Evolutionary conservation across 2,329 filamentous ascomycete genomes (phyloP), one percentile per base, ranked within the genome.

Genomic region (Exserohilum rostratum): DNA sequence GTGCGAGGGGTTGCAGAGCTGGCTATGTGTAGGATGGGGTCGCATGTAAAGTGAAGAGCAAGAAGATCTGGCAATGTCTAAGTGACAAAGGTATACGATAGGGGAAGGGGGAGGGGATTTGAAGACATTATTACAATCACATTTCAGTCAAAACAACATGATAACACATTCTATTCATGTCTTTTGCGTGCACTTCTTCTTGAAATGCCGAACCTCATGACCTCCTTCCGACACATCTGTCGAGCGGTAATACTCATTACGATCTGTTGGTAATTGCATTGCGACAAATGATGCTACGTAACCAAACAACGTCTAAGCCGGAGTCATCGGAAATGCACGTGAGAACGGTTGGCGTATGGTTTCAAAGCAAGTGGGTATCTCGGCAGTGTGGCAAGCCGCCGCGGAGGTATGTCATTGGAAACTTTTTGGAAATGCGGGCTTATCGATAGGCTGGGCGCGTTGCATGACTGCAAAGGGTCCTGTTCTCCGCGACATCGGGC

Each of bases 381-480:
- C 31, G 43, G 31, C 43, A 54, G 43, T 40, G 66, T 64, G 67
- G 65, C 61, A 52, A 47, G 49, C 57, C 58, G 53, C 66, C 57
- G 66, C 62, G 61, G 65, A 60, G 55, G 46, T 58, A 45, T 54
- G 55, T 46, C 30, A 49, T 51, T 31, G 17, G 43, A 55, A 46
- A 25, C 22, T 45, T 40, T 57, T 57, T 55, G 27, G 63, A 62
- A 64, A 66, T 65, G 48, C 27, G 43, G 40, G 52, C 67, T 67
- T 70, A 71, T 71, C 68, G 69, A 72, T 72, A 71, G 63, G 66
- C 38, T 40, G 55, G 57, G 22, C 55, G 56, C 57, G 49, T 58
- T 61, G 42, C 52, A 50, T 59, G 55, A 55, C 47, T 45, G 54
- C 30, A 57, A 53, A 66, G 59, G 59, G 58, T 47, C 66, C 50